Percentiles rank a stretch among this genome's conserved stretches.
These are phyloP conservation scores for Oxyria digyna DNA, from an alignment of 148 eudicot genomes.

Conservation along the genomic window DNA sequence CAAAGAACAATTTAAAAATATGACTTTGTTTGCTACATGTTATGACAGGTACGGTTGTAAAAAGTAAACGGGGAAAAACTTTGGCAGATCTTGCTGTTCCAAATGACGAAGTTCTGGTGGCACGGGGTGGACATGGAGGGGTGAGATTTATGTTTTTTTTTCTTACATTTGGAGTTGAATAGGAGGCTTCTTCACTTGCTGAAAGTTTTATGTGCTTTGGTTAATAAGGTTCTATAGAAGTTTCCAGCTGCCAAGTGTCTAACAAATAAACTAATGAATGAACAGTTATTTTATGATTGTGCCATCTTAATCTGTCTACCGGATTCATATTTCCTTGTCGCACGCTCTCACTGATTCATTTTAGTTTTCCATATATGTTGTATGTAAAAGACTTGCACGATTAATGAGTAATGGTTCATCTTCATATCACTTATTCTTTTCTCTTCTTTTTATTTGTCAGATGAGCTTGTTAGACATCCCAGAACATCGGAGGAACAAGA, in stretches of 20 bases:
- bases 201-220: not conserved
- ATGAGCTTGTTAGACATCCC: conserved; percentile 80
- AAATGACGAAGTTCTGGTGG: conserved; percentile 87
- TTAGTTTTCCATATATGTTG: not conserved
- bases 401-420: not conserved
- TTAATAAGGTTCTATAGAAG: not conserved
- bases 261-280: not conserved
- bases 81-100: conserved; percentile 85
- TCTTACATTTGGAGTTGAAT: not conserved
- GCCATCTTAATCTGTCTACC: not conserved
- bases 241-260: not conserved
- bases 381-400: not conserved
- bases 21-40: not conserved
- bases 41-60: conserved; percentile 78
- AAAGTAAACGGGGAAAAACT: conserved; percentile 74
- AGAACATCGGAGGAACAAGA: conserved; percentile 43
- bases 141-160: conserved; percentile 32
- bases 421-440: not conserved
- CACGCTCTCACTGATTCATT: not conserved
- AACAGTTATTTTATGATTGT: not conserved
- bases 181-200: not conserved
- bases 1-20: not conserved
- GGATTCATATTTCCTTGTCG: not conserved
- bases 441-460: conserved; percentile 40
- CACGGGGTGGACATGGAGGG: conserved; percentile 99